Percentiles rank a stretch among this genome's conserved stretches.
Conservation (phyloP, 768 basidiomycete species). For the Lactarius quietus region DNA sequence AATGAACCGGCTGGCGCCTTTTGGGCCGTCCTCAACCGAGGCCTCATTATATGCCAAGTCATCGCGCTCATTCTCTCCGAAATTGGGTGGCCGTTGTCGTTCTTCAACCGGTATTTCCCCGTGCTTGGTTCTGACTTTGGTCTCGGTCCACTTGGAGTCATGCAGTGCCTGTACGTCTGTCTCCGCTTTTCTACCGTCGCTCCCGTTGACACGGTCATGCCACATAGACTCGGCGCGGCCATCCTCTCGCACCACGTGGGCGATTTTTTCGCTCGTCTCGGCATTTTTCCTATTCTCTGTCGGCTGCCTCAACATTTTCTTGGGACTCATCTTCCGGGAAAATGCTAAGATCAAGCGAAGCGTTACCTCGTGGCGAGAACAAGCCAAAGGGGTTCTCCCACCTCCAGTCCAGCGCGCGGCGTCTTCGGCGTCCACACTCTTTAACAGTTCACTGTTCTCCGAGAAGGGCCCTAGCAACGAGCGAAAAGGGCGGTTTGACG, state of each 20-base stretch:
- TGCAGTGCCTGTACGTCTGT: conserved; percentile 72
- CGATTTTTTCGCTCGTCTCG: conserved; percentile 82
- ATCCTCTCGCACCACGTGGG: conserved; percentile 64
- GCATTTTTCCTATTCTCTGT: conserved; percentile 90
- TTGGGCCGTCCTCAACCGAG: conserved; percentile 85
- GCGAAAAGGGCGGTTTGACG: conserved; percentile 31
- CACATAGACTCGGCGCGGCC: conserved; percentile 43
- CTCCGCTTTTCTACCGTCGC: conserved; percentile 1
- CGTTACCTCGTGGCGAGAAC: conserved; percentile 56
- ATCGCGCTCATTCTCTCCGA: conserved; percentile 80
- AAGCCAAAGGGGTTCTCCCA: conserved; percentile 22
- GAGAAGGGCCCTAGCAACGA: conserved; percentile 16
- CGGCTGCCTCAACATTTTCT: conserved; percentile 83
- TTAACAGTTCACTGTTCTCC: not conserved
- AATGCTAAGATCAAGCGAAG: conserved; percentile 59
- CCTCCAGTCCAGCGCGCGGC: conserved; percentile 22
- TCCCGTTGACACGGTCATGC: not conserved
- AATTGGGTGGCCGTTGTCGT: conserved; percentile 69
- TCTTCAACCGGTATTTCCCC: conserved; percentile 84
- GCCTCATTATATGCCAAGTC: conserved; percentile 84
- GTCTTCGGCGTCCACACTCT: conserved; percentile 22
- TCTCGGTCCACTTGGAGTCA: conserved; percentile 79
- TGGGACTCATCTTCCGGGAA: conserved; percentile 69
- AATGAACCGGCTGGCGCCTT: conserved; percentile 89
- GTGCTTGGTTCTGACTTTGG: conserved; percentile 83